These are phyloP conservation scores for Cladorrhinum sp. DNA, from an alignment of 2,329 filamentous ascomycete genomes.

Conservation along the genomic window DNA sequence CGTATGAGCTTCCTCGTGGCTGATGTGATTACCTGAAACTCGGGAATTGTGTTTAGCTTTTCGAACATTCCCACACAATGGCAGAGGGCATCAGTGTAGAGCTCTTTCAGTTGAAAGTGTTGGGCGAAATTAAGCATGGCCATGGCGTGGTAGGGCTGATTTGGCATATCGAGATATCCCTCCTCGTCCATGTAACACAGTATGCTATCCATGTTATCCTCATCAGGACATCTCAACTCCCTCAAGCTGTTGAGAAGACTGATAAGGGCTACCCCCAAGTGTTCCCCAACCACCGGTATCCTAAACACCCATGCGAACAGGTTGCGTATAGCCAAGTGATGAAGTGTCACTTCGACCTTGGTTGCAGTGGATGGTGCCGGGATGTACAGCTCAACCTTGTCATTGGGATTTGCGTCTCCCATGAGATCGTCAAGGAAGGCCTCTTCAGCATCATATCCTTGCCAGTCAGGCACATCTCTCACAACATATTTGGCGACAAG, in stretches of 20 bases:
- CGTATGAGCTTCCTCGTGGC: conserved; percentile 64
- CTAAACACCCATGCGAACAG: conserved; percentile 69
- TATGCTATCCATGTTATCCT: conserved; percentile 60
- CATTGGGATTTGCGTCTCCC: conserved; percentile 18
- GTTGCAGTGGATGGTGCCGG: conserved; percentile 56
- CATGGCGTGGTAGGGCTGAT: conserved; percentile 65
- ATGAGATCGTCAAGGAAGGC: conserved; percentile 12
- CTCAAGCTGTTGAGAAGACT: conserved; percentile 64
- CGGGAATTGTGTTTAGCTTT: conserved; percentile 51
- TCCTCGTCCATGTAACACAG: conserved; percentile 64
- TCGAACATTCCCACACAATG: conserved; percentile 79
- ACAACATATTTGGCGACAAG: conserved; percentile 55
- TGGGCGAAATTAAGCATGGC: conserved; percentile 68
- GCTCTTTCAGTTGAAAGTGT: conserved; percentile 56
- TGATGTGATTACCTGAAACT: conserved; percentile 58
- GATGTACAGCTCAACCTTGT: conserved; percentile 63
- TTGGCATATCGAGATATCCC: conserved; percentile 66
- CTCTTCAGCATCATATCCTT: conserved; percentile 6
- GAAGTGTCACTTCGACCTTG: conserved; percentile 54
- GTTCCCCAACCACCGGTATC: conserved; percentile 64
- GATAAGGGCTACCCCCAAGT: conserved; percentile 62
- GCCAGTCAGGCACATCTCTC: conserved; percentile 30
- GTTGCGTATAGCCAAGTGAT: conserved; percentile 69
- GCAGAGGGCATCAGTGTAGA: conserved; percentile 71
- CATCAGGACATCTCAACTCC: conserved; percentile 53